Base-by-base conservation (phyloP, 179 eudicot species). In the Camellia oleifera region DNA sequence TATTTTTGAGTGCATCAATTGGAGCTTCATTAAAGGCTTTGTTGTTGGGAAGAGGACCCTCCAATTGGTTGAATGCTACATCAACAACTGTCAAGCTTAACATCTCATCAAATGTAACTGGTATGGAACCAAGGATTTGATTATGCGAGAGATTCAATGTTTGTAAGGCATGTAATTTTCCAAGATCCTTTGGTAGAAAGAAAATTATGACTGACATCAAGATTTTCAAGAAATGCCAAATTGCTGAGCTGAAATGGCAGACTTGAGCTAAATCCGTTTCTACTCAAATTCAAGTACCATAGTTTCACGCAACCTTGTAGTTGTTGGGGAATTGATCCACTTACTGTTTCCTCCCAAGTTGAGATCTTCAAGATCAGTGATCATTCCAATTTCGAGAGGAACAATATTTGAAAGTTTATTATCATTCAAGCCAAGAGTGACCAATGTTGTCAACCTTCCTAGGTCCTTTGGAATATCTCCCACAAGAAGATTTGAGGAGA, bases 41-140 rank as follows among this genome's bases (percentile, higher is more conserved):
- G 68, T 77, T 83, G 52, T 77, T 67, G 7, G 74, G 83, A 50
- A 90, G 57, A n/a, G 89, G 86, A 71, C 91, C 86, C 8, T 88
- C 83, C 17, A 88, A 78, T 67, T 83, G 78, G 26, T 78, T 75
- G 57, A 83, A 81, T 23, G 84, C 81, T 54, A 80, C 2, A 73
- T 86, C 65, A 78, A 84, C 17, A 2, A 20, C 1, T 17, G 7
- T 5, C 32, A 73, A 69, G 15, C 80, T 45, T 44, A 13, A 44
- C 79, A 77, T 48, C 3, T 67, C 40, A 8, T 32, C 72, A 56
- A 81, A 68, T 50, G 74, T 48, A 0, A 45, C 9, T 53, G 83
- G 69, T 61, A 75, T 67, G 78, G 74, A 78, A 82, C 85, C 80
- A 74, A 64, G 77, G 74, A 90, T 62, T 17, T 72, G 53, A 72